Conservation (phyloP, 495 filamentous ascomycete species). For the Achaetomiella virescens region DNA sequence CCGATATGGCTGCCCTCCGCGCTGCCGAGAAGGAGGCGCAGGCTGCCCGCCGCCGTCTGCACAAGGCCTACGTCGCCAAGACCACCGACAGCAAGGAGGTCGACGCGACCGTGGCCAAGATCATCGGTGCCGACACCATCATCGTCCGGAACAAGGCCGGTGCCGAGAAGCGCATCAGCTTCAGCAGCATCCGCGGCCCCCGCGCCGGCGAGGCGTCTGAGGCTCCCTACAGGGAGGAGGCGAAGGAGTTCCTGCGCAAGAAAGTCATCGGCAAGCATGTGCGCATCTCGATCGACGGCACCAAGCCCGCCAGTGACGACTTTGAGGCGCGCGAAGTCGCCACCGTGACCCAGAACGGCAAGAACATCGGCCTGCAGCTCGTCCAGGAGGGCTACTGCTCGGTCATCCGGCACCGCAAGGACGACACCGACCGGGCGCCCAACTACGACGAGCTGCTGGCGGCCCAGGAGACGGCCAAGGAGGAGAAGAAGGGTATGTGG, state of each 20-base stretch:
- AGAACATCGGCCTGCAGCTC: slow-evolving; percentile 76
- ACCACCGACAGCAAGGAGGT: slow-evolving; percentile 49
- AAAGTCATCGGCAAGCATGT: slow-evolving; percentile 94
- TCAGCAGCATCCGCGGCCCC: slow-evolving; percentile 89
- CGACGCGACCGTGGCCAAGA: slow-evolving; percentile 76
- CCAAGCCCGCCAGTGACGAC: slow-evolving; percentile 80
- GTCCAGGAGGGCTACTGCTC: slow-evolving; percentile 90
- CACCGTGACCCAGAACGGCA: slow-evolving; percentile 73
- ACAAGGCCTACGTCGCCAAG: slow-evolving; percentile 68
- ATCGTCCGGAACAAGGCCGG: slow-evolving; percentile 78
- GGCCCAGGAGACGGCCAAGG: slow-evolving; percentile 81
- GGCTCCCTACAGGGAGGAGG: slow-evolving; percentile 80
- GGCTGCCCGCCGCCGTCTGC: slow-evolving; percentile 62
- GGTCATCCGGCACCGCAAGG: slow-evolving; percentile 87
- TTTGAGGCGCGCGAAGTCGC: slow-evolving; percentile 94
- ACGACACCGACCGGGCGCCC: slow-evolving; percentile 85
- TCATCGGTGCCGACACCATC: slow-evolving; percentile 85
- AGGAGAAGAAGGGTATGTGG: slow-evolving; percentile 88
- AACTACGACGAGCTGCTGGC: slow-evolving; percentile 89
- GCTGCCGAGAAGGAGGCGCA: slow-evolving; percentile 85
- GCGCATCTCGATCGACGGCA: slow-evolving; percentile 78
- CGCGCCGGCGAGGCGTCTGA: slow-evolving; percentile 55
- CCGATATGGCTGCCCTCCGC: slow-evolving; percentile 76
- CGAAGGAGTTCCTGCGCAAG: slow-evolving; percentile 93
- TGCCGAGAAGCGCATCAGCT: slow-evolving; percentile 77